phyloP scores from a whole-genome alignment of 345 rosid species.

The Pelargonium nanum region DNA sequence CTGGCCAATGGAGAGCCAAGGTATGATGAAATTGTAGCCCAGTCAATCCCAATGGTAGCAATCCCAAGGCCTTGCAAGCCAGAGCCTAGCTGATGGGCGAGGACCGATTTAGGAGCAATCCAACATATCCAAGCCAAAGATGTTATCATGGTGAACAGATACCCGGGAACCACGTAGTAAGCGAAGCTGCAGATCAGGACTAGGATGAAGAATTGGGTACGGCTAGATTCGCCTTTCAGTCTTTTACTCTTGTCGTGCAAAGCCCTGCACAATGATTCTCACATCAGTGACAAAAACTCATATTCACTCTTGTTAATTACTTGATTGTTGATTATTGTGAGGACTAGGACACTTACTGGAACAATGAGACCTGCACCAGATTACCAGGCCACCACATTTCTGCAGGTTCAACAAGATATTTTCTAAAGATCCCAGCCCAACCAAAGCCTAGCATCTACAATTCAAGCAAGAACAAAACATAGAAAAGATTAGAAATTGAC shows the following conservation, averaged over 20 bases:
- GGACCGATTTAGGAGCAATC: constrained; percentile 5
- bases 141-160: constrained; percentile 15
- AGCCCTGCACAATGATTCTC: constrained; percentile 11
- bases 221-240: constrained; percentile 8
- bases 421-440: constrained; percentile 23
- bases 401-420: constrained; percentile 16
- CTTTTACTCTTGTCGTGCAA: constrained; percentile 20
- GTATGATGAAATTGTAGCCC: background rate
- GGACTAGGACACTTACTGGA: constrained; percentile 4
- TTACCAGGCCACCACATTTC: constrained; percentile 30
- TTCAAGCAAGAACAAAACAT: constrained; percentile 1
- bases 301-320: too few relatives aligned
- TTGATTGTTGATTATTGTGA: background rate
- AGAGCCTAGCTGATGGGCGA: constrained; percentile 10
- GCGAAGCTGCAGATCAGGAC: constrained; percentile 21
- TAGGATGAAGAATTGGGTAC: constrained; percentile 20
- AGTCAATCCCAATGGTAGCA: constrained; percentile 9
- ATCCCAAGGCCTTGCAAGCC: constrained; percentile 8
- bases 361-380: constrained; percentile 22
- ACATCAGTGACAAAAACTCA: background rate
- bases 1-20: background rate
- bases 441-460: constrained; percentile 28
- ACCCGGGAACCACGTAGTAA: constrained; percentile 19
- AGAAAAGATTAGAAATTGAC: too few relatives aligned
- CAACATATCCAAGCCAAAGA: constrained; percentile 18